Conservation (phyloP, 2,329 filamentous ascomycete genomes). For the Ambrosiella beaveri region DNA sequence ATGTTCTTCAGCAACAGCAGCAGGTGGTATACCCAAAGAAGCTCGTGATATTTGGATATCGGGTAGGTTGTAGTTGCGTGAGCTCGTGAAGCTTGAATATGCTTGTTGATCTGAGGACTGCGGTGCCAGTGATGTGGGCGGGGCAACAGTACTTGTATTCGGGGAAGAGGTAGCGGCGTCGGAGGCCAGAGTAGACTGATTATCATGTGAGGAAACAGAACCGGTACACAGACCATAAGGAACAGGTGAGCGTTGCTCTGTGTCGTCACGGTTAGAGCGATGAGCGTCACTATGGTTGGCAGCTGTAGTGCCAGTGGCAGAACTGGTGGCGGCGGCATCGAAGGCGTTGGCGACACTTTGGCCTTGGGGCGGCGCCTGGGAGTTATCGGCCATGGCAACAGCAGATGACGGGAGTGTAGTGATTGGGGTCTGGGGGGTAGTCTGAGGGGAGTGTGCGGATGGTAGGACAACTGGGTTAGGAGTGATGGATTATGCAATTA, state of each 20-base stretch:
- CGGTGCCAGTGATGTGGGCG: background rate
- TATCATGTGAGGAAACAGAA: background rate
- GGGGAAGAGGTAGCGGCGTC: background rate
- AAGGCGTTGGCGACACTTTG: background rate
- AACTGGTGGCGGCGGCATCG: background rate
- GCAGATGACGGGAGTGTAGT: background rate
- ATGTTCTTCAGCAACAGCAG: background rate
- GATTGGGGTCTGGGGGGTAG: background rate
- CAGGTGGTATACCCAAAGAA: background rate
- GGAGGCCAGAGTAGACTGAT: background rate
- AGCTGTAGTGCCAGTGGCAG: conserved; percentile 5
- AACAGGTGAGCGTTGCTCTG: background rate
- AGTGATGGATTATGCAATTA: conserved; percentile 12
- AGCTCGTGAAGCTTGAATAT: background rate
- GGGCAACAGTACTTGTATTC: conserved; percentile 3
- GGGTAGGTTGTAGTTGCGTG: background rate
- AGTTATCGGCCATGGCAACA: conserved; percentile 3
- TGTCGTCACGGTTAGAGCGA: background rate
- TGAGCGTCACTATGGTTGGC: background rate
- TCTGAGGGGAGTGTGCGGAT: conserved; percentile 4
- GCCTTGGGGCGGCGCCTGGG: background rate
- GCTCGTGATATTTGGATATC: background rate
- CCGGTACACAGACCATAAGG: background rate
- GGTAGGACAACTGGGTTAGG: conserved; percentile 1
- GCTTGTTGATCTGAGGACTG: background rate